phyloP scores from a whole-genome alignment of 345 rosid species.

The Ailanthus altissimus region DNA sequence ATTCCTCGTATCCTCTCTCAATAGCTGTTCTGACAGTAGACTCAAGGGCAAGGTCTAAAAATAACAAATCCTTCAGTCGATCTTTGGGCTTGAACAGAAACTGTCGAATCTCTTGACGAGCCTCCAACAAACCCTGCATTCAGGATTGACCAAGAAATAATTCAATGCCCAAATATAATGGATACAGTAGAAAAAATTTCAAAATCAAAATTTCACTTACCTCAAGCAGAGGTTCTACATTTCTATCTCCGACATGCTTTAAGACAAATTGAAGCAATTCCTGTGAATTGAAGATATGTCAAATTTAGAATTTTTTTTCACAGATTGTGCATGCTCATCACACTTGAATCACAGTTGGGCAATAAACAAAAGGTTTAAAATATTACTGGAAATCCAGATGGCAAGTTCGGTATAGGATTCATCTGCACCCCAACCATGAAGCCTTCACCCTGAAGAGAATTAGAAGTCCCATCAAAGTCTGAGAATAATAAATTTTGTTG shows the following conservation, averaged over 20 bases:
- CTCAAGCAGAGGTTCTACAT: conserved; percentile 91
- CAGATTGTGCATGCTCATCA: conserved; percentile 7
- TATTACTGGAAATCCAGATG: conserved; percentile 89
- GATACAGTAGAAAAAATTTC: conserved; percentile 3
- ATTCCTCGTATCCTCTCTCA: conserved; percentile 91
- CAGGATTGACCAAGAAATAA: conserved; percentile 11
- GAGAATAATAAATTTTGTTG: conserved; percentile 17
- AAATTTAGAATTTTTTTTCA: conserved; percentile 16
- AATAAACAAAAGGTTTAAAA: conserved; percentile 28
- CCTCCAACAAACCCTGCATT: conserved; percentile 89
- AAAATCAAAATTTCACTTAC: conserved; percentile 34
- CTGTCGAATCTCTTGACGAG: conserved; percentile 91
- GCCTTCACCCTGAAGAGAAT: conserved; percentile 79
- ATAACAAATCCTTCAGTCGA: conserved; percentile 92
- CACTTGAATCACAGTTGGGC: conserved; percentile 17
- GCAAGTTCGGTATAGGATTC: conserved; percentile 85
- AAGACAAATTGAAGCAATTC: conserved; percentile 79
- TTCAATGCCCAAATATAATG: conserved; percentile 1
- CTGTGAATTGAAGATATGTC: conserved; percentile 42
- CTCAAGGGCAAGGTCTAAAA: conserved; percentile 92
- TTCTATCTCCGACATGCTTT: conserved; percentile 81
- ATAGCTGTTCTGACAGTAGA: conserved; percentile 93
- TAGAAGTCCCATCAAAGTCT: conserved; percentile 24
- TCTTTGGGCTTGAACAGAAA: conserved; percentile 60
- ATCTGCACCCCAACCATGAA: conserved; percentile 99